Conservation (phyloP, 371 early-diverging fungal species). For the Apophysomyces sp. region DNA sequence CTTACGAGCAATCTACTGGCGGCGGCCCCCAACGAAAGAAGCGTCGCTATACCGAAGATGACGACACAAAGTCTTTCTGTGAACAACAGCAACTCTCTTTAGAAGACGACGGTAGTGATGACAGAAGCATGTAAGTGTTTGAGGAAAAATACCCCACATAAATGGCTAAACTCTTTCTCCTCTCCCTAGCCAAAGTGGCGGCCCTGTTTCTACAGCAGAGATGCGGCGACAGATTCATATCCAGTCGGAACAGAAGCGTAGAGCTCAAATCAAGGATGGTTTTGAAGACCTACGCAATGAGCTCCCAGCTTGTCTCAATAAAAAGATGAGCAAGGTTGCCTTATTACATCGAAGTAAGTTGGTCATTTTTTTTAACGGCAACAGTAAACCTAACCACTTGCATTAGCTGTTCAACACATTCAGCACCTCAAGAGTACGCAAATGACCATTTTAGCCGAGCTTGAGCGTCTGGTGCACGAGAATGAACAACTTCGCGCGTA, state of each 20-base stretch:
- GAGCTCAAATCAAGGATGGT: slow-evolving; percentile 49
- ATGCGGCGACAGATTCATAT: slow-evolving; percentile 48
- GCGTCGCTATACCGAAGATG: neutral
- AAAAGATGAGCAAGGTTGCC: slow-evolving; percentile 46
- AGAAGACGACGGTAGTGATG: neutral
- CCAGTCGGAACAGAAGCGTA: slow-evolving; percentile 48
- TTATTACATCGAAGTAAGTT: slow-evolving; percentile 35
- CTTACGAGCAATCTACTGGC: slow-evolving; percentile 30
- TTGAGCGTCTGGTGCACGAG: slow-evolving; percentile 29
- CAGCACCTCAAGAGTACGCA: slow-evolving; percentile 34
- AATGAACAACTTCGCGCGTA: slow-evolving; percentile 35
- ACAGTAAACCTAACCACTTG: neutral
- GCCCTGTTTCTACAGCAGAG: slow-evolving; percentile 22
- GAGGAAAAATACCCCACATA: neutral
- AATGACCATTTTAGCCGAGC: slow-evolving; percentile 26
- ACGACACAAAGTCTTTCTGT: neutral
- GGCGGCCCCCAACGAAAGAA: slow-evolving; percentile 12
- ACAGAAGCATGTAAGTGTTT: neutral
- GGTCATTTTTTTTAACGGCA: neutral
- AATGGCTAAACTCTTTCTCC: neutral
- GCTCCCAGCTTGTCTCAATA: slow-evolving; percentile 35
- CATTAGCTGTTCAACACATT: slow-evolving; percentile 29
- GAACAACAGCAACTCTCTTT: neutral
- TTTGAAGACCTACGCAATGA: slow-evolving; percentile 43
- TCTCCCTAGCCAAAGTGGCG: neutral